These are phyloP conservation scores for Aciculoconidium aculeatum DNA, from an alignment of 805 yeast species.

Conservation along the genomic window DNA sequence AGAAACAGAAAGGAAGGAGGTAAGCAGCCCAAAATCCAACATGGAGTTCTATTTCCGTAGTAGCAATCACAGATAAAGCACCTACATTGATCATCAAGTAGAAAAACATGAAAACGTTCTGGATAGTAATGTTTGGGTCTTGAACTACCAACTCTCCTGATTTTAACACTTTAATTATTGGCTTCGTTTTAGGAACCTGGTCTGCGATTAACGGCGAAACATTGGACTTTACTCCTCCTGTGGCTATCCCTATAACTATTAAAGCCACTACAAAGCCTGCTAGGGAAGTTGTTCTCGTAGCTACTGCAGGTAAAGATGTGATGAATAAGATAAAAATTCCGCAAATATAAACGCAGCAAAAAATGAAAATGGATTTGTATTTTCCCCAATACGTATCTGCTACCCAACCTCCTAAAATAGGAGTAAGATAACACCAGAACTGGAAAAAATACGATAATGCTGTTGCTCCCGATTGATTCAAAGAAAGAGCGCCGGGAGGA, in stretches of 20 bases:
- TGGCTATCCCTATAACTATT: slow-evolving; percentile 62
- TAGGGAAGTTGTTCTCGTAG: slow-evolving; percentile 43
- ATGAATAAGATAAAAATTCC: slow-evolving; percentile 61
- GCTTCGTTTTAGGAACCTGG: slow-evolving; percentile 32
- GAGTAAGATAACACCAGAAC: slow-evolving; percentile 77
- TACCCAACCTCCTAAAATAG: slow-evolving; percentile 66
- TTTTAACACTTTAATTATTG: slow-evolving; percentile 29
- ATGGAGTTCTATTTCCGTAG: slow-evolving; percentile 61
- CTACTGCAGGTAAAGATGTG: slow-evolving; percentile 62
- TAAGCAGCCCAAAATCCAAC: slow-evolving; percentile 73
- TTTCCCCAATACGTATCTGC: slow-evolving; percentile 73
- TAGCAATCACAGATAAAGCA: slow-evolving; percentile 66
- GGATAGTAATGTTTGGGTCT: slow-evolving; percentile 65
- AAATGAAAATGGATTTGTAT: slow-evolving; percentile 57
- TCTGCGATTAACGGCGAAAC: slow-evolving; percentile 71
- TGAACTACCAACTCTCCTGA: slow-evolving; percentile 33
- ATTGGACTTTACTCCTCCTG: slow-evolving; percentile 77
- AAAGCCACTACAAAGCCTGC: slow-evolving; percentile 57
- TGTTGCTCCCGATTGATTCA: slow-evolving; percentile 58
- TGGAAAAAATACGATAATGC: slow-evolving; percentile 70
- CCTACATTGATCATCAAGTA: slow-evolving; percentile 74
- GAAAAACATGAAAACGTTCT: slow-evolving; percentile 68
- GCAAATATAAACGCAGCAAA: slow-evolving; percentile 50
- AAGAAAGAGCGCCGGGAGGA: slow-evolving; percentile 50
- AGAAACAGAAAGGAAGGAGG: slow-evolving; percentile 61